These are phyloP conservation scores for Cadophora luteo-olivacea DNA, from an alignment of 2,329 filamentous ascomycete species.

Conservation along the genomic window DNA sequence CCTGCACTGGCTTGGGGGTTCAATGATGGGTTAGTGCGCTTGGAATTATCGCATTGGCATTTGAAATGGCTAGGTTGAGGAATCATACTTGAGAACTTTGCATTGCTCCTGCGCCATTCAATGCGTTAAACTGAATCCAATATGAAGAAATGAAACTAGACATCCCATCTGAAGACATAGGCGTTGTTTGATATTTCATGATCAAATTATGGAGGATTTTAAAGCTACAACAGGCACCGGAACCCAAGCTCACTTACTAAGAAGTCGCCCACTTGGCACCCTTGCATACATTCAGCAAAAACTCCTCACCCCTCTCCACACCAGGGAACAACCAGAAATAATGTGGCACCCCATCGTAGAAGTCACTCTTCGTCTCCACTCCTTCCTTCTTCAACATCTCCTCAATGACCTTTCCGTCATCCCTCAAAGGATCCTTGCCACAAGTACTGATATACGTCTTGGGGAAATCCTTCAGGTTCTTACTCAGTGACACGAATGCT, in stretches of 20 bases:
- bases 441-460: slow-evolving; percentile 36
- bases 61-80: background rate
- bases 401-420: slow-evolving; percentile 43
- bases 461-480: slow-evolving; percentile 32
- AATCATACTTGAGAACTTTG: too few relatives aligned
- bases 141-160: too few relatives aligned
- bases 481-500: slow-evolving; percentile 29
- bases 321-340: slow-evolving; percentile 43
- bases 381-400: slow-evolving; percentile 40
- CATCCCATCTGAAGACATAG: too few relatives aligned
- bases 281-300: slow-evolving; percentile 32
- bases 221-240: background rate
- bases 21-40: background rate
- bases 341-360: slow-evolving; percentile 44
- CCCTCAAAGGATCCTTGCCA: slow-evolving; percentile 42
- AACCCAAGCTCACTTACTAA: background rate
- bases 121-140: too few relatives aligned
- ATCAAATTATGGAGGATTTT: too few relatives aligned
- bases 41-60: background rate
- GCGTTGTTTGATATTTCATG: background rate
- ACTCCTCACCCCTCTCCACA: slow-evolving; percentile 30
- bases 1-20: background rate
- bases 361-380: slow-evolving; percentile 38
- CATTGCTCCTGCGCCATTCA: too few relatives aligned
- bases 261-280: slow-evolving; percentile 27